phyloP scores from a whole-genome alignment of 2,329 filamentous ascomycete species.

The Colletotrichum lupini region DNA sequence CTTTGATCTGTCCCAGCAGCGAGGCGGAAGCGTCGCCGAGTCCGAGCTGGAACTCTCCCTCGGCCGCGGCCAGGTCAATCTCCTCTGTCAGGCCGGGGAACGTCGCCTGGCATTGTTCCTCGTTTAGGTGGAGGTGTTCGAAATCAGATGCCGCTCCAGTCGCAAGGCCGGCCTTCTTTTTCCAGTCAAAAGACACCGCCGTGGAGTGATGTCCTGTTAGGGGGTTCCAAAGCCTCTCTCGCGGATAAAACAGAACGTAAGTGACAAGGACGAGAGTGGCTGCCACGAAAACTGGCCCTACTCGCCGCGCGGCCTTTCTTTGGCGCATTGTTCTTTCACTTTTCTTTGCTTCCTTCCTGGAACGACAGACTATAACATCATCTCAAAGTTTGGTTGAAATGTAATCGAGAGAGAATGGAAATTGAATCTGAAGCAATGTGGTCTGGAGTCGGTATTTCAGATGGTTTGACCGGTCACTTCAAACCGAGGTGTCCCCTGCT shows the following conservation, averaged over 20 bases:
- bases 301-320: background rate
- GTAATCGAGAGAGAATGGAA: too few species aligned
- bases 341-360: background rate
- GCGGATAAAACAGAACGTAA: background rate
- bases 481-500: background rate
- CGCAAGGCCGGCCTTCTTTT: background rate
- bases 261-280: background rate
- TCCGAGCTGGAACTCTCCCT: conserved; percentile 55
- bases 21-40: conserved; percentile 43
- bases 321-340: conserved; percentile 2
- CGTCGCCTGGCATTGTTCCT: conserved; percentile 52
- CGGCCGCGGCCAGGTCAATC: conserved; percentile 55
- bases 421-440: background rate
- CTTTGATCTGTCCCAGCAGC: conserved; percentile 48
- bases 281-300: conserved; percentile 13
- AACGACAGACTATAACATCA: background rate
- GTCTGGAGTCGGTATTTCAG: background rate
- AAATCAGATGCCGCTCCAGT: background rate
- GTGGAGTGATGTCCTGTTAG: background rate
- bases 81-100: conserved; percentile 61
- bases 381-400: background rate
- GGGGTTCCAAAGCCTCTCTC: background rate
- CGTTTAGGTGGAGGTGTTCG: conserved; percentile 52
- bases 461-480: background rate
- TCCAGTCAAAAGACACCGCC: background rate